Evolutionary conservation across 164 flowering plant species (phyloP), one percentile per base, ranked within the genome.

Genomic region (Cinnamomum micranthum): DNA sequence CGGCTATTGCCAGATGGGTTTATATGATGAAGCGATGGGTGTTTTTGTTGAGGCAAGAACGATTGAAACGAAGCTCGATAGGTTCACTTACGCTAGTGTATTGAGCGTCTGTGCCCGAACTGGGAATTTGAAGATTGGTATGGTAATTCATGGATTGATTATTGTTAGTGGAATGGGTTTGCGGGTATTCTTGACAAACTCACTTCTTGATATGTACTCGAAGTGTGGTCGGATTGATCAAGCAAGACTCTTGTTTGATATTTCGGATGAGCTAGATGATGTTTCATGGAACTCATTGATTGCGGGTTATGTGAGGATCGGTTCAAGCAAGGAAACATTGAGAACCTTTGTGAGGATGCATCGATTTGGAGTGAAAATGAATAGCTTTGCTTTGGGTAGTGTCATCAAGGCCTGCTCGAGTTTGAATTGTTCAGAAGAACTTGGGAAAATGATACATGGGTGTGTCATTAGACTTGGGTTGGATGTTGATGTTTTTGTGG

Each of bases 271-370:
- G 41, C 66, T 85, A 70, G 90, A 89, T 79, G 81, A 73, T 60
- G 87, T 83, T 70, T 88, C 90, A 4, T 88, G 91, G 91, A 89
- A 88, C 69, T 83, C 90, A 0, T 69, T 88, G 79, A 85, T 89
- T 71, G 73, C 88, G 1, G 88, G 88, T 65, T 86, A 84, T 81
- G 85, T 71, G 73, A 33, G 78, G 50, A 70, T n/a, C 5, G 84
- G 87, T 35, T 78, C 64, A 11, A 65, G 69, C 72, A 81, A 78
- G 67, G 88, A 84, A 66, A 73, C 82, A 72, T 73, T 85, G 69
- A 76, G 66, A 64, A 51, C 81, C 70, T 51, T 88, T 2, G 77
- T 72, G n/a, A 73, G 59, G 76, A 89, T 89, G 93, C 88, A 84
- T 70, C 80, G 31, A 28, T 22, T 28, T 72, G 91, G 93, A 72